Base-by-base conservation (phyloP, 2,329 filamentous ascomycete genomes). In the Orbilia brochopaga region DNA sequence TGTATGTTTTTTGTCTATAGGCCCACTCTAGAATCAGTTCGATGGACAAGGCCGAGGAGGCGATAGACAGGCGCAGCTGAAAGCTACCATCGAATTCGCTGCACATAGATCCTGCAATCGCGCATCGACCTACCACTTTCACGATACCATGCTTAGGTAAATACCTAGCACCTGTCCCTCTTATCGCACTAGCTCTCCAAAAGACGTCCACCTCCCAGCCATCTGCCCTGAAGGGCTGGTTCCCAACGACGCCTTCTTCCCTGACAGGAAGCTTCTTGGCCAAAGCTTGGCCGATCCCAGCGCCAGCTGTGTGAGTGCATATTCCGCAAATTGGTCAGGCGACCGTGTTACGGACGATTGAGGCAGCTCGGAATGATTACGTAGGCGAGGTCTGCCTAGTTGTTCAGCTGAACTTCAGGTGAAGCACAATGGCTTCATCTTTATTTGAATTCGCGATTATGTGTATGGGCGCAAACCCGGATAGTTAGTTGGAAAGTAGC, bases 241-340 rank as follows among this genome's bases (percentile, higher is more conserved):
- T 35, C 8, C 30, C 17, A 46, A 54, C 35, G 17, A 35, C 24
- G 37, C 48, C 21, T 56, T 61, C 56, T 5, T 42, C 64, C 64
- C 37, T 60, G 57, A 69, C 64, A 62, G 51, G 64, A 62, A 58
- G 59, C 11, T 17, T 54, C 55, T 64, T 63, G 59, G 59, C 53
- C 10, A 32, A 42, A 13, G 48, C 59, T 70, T 59, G 66, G 59
- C 59, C 48, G 27, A 64, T 59, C 48, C 32, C 27, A 44, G 58
- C 53, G 40, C 32, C 27, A 44, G 58, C 53, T 55, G 59, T 51
- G 66, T 57, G 50, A 37, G 53, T 44, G 53, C 32, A 70, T 70
- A 54, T 64, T 69, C 59, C 59, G 23, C 66, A 54, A 59, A 70
- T 48, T 70, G 66, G 66, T 70, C 66, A 70, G 50, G 66, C 63